Percentiles rank a stretch among this genome's conserved stretches.
Evolutionary conservation across 352 stramenopile species (phyloP).

Genomic region (Globisporangium recalcitrans): DNA sequence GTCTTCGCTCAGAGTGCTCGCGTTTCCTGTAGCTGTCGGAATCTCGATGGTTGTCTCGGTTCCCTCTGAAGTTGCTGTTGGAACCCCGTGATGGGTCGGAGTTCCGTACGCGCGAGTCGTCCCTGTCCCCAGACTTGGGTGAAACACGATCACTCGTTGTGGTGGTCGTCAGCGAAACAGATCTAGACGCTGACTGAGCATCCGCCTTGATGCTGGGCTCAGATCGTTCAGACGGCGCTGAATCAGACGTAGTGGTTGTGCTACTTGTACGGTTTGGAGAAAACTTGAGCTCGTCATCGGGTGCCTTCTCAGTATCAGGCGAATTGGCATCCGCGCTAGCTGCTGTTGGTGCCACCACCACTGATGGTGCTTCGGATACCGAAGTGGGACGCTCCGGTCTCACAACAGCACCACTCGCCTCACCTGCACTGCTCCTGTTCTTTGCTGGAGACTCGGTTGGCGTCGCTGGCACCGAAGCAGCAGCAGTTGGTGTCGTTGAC

Average conservation of each 20-base stretch:
- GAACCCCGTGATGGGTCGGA: constrained; percentile 2
- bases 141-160: background rate
- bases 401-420: background rate
- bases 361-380: background rate
- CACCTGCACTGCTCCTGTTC: background rate
- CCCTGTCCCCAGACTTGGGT: background rate
- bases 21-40: constrained; percentile 4
- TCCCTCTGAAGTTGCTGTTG: background rate
- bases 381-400: background rate
- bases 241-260: background rate
- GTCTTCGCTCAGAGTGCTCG: constrained; percentile 3
- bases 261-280: background rate
- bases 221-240: background rate
- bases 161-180: background rate
- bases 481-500: background rate
- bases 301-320: background rate
- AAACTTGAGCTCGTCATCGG: background rate
- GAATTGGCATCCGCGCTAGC: background rate
- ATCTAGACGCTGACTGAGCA: background rate
- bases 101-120: background rate
- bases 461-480: background rate
- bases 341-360: background rate
- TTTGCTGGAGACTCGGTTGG: background rate
- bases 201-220: background rate
- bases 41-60: background rate